A percentile compares a stretch with the other conserved stretches of the same genome.
Conservation (phyloP, 371 early-diverging fungal species). For the Mycotypha africana region DNA sequence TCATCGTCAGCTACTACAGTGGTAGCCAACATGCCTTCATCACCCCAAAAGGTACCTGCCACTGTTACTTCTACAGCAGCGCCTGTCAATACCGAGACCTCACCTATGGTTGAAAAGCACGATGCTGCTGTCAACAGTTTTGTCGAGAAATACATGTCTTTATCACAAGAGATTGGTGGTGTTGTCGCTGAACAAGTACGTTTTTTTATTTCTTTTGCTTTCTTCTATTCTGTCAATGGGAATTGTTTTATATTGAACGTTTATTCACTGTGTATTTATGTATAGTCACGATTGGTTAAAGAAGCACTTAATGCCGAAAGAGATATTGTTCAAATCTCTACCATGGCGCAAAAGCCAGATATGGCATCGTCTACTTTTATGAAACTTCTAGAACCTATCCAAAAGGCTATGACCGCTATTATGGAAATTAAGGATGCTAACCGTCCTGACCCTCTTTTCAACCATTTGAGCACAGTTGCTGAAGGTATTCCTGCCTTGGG, state of each 20-base stretch:
- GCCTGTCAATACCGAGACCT: constrained; percentile 22
- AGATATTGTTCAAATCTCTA: constrained; percentile 69
- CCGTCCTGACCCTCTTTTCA: constrained; percentile 67
- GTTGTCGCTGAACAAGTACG: constrained; percentile 74
- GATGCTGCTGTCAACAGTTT: constrained; percentile 60
- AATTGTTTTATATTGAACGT: not conserved
- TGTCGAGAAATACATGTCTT: constrained; percentile 48
- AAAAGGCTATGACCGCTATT: constrained; percentile 60
- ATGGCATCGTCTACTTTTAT: constrained; percentile 43
- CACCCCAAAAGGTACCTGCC: constrained; percentile 26
- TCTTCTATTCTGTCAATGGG: too few relatives aligned
- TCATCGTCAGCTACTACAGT: constrained; percentile 50
- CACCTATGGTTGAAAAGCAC: constrained; percentile 57
- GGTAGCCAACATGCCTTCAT: constrained; percentile 39
- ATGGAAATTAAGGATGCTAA: constrained; percentile 71
- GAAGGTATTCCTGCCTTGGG: constrained; percentile 90
- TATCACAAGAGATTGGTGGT: constrained; percentile 61
- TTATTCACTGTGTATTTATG: too few relatives aligned
- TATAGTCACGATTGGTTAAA: constrained; percentile 38
- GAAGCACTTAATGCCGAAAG: constrained; percentile 66
- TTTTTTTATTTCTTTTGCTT: too few relatives aligned
- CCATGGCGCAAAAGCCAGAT: constrained; percentile 75
- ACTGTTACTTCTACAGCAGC: constrained; percentile 12
- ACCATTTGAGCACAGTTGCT: constrained; percentile 79
- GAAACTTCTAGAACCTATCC: constrained; percentile 68